These are phyloP conservation scores for Lachnellula cervina DNA, from an alignment of 2,329 filamentous ascomycete genomes.

Conservation along the genomic window DNA sequence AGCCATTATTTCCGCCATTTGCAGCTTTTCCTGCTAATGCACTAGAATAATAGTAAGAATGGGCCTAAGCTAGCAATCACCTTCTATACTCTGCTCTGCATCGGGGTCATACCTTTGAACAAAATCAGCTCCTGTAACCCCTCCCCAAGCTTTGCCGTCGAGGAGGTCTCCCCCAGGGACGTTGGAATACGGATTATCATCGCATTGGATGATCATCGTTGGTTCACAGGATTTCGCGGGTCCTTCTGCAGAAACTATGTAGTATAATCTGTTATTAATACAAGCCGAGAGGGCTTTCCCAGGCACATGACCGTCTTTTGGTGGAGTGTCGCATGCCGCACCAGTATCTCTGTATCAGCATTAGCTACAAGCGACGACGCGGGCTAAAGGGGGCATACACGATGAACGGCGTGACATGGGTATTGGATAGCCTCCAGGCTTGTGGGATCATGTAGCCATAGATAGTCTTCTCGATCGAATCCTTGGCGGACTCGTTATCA, in stretches of 20 bases:
- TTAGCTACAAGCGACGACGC: not conserved
- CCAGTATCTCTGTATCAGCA: not conserved
- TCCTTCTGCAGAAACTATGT: not conserved
- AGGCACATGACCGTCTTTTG: not conserved
- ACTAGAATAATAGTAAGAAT: not conserved
- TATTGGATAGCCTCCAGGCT: constrained; percentile 28
- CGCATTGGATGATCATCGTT: not conserved
- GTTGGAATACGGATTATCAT: not conserved
- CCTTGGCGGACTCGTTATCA: constrained; percentile 4
- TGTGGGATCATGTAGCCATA: constrained; percentile 32
- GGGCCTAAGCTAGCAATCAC: no score
- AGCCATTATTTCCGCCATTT: not conserved
- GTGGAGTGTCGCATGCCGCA: not conserved
- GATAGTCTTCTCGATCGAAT: constrained; percentile 24
- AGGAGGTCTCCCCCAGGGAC: constrained; percentile 27
- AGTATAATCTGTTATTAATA: not conserved
- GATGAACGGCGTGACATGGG: constrained; percentile 27
- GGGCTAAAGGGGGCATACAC: constrained; percentile 25
- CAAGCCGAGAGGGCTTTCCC: not conserved
- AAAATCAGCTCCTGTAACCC: constrained; percentile 26
- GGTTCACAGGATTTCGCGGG: not conserved
- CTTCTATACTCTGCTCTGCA: no score
- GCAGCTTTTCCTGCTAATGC: not conserved
- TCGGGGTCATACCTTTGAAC: constrained; percentile 8
- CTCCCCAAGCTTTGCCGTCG: constrained; percentile 22